Conservation (phyloP, 495 filamentous ascomycete genomes). For the Daldinia grandis region DNA sequence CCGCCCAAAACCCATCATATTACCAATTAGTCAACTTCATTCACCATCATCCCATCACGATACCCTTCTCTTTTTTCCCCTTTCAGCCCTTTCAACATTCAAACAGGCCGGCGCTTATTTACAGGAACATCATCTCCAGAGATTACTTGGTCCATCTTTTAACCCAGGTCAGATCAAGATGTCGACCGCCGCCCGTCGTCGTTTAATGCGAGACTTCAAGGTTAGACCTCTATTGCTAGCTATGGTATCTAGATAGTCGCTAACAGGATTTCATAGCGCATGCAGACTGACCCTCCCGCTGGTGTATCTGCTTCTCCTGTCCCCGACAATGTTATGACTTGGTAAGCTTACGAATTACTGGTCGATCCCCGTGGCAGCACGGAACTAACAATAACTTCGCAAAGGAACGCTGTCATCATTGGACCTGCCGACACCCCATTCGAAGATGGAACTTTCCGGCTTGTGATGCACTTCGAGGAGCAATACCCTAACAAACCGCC, state of each 20-base stretch:
- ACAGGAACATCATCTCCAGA: neutral
- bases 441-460: slow-evolving; percentile 95
- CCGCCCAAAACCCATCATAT: slow-evolving; percentile 24
- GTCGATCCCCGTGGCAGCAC: neutral
- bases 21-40: slow-evolving; percentile 24
- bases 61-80: slow-evolving; percentile 8
- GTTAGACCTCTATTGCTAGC: slow-evolving; percentile 57
- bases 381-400: slow-evolving; percentile 28
- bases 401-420: slow-evolving; percentile 98
- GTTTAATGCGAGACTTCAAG: slow-evolving; percentile 99
- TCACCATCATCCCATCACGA: slow-evolving; percentile 12
- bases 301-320: slow-evolving; percentile 97
- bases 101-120: neutral
- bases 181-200: slow-evolving; percentile 93
- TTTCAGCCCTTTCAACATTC: neutral
- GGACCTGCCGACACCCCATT: slow-evolving; percentile 97
- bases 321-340: slow-evolving; percentile 99
- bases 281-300: slow-evolving; percentile 98
- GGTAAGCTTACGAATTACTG: slow-evolving; percentile 63
- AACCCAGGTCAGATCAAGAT: slow-evolving; percentile 56
- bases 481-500: slow-evolving; percentile 98
- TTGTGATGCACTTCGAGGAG: slow-evolving; percentile 99
- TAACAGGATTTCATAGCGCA: slow-evolving; percentile 69
- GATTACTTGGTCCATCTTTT: neutral
- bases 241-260: slow-evolving; percentile 4